These are phyloP conservation scores for Hyparrhenia diplandra DNA, from an alignment of 176 grass and related monocot species.

Conservation along the genomic window DNA sequence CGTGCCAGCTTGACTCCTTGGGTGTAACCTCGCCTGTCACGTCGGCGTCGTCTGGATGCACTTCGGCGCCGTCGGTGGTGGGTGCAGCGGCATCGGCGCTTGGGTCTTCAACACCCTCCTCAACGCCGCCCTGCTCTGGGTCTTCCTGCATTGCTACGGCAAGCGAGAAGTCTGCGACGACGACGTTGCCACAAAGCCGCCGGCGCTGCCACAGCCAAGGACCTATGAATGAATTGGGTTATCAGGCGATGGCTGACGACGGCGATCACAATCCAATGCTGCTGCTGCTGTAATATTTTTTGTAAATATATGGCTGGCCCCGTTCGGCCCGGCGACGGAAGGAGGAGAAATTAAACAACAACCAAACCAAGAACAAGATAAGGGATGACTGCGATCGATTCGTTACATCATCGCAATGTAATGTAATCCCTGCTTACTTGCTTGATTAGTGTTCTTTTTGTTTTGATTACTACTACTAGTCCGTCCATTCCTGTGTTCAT, in stretches of 20 bases:
- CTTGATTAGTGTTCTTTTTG: not conserved
- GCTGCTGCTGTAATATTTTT: slow-evolving; percentile 17
- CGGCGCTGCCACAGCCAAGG: not conserved
- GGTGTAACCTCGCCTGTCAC: slow-evolving; percentile 75
- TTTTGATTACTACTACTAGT: not conserved
- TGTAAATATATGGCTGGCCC: slow-evolving; percentile 33
- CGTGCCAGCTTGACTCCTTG: slow-evolving; percentile 60
- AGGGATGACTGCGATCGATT: slow-evolving; percentile 4
- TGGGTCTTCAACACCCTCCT: slow-evolving; percentile 87
- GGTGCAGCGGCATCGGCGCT: slow-evolving; percentile 74
- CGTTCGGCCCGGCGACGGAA: not conserved
- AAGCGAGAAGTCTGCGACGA: slow-evolving; percentile 40
- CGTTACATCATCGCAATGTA: too few relatives aligned
- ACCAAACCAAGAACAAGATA: not conserved
- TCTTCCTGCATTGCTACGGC: slow-evolving; percentile 75
- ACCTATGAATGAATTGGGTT: not conserved
- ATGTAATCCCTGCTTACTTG: slow-evolving; percentile 3
- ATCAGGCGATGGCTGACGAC: not conserved
- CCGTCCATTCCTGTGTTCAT: not conserved
- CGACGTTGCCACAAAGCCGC: not conserved
- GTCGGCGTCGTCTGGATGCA: slow-evolving; percentile 78
- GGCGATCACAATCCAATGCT: too few relatives aligned
- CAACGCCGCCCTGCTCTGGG: slow-evolving; percentile 63
- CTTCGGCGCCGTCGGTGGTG: slow-evolving; percentile 64
- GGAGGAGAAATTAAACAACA: not conserved